Base-by-base conservation (phyloP, 495 filamentous ascomycete genomes). In the Penicillium chermesinum region DNA sequence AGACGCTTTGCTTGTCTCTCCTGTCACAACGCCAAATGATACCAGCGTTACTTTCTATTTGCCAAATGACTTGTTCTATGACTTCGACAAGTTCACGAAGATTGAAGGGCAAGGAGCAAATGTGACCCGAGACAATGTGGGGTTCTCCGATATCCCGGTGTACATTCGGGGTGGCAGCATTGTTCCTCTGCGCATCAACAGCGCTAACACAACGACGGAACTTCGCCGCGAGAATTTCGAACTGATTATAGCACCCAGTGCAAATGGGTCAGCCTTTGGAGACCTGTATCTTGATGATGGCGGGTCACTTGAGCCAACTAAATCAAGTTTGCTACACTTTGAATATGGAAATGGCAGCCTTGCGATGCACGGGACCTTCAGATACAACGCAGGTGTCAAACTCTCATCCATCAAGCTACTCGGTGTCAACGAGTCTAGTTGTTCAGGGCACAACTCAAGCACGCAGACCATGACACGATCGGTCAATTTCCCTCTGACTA, bases 61-160 rank as follows among this genome's bases (percentile, higher is more conserved):
- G 37, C 85, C 87, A n/a, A 56, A 83, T 19, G 86, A 85, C 54
- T 52, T 81, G 41, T 89, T 87, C 69, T 91, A 90, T 65, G 85
- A 90, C 66, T 88, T 75, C 71, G 81, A 77, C 63, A 87, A 83
- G 1, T 71, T 75, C 37, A 63, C 69, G 39, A 60, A 65, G 2
- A 59, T 89, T 19, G 69, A 67, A 3, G 83, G 84, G n/a, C 57
- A 59, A 1, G 84, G 80, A 4, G 56, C 56, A 8, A 65, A 53
- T 27, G 57, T 81, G 22, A 79, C 74, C 1, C 62, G 84, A 27
- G 20, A 40, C 20, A 57, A 55, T 17, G 57, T 86, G 46, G 65
- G 56, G 18, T 73, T 81, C 53, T 79, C 82, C 8, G 71, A 78
- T 46, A 87, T 91, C 57, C 86, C 87, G 27, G 67, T 90, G 4